These are phyloP conservation scores for Sanghuangporus weigelae DNA, from an alignment of 1,284 basidiomycete genomes.

Conservation along the genomic window DNA sequence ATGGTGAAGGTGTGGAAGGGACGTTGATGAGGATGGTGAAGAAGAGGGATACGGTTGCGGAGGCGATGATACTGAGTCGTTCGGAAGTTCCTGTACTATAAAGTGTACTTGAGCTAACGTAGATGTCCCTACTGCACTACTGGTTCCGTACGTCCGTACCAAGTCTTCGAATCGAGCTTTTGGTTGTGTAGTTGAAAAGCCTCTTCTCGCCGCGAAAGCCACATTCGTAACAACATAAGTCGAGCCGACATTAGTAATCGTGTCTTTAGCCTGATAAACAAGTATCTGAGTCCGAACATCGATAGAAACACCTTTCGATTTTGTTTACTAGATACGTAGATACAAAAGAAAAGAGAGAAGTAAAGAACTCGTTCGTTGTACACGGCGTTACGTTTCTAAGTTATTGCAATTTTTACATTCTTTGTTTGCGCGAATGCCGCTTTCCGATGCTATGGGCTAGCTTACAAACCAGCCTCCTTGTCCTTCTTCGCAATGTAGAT, in stretches of 20 bases:
- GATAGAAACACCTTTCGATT: neutral
- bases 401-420: too few species aligned
- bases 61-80: conserved; percentile 8
- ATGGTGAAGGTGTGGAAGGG: neutral
- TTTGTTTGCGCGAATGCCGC: neutral
- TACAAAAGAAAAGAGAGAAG: neutral
- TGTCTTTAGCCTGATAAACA: too few species aligned
- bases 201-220: conserved; percentile 42
- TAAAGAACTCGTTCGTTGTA: neutral
- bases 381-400: neutral
- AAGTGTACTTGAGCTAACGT: conserved; percentile 22
- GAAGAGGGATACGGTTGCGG: conserved; percentile 2
- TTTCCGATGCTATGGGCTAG: neutral
- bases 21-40: conserved; percentile 15
- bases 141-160: conserved; percentile 50
- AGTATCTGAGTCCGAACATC: neutral
- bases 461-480: conserved; percentile 12
- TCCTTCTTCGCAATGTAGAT: conserved; percentile 80
- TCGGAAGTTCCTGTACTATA: too few species aligned
- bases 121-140: conserved; percentile 40
- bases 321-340: neutral
- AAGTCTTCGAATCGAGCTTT: conserved; percentile 68
- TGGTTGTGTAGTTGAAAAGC: conserved; percentile 66
- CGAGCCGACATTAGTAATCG: too few species aligned
- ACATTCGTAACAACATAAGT: too few species aligned